These are phyloP conservation scores for Penicillium longicatenatum DNA, from an alignment of 495 filamentous ascomycete species.

Conservation along the genomic window DNA sequence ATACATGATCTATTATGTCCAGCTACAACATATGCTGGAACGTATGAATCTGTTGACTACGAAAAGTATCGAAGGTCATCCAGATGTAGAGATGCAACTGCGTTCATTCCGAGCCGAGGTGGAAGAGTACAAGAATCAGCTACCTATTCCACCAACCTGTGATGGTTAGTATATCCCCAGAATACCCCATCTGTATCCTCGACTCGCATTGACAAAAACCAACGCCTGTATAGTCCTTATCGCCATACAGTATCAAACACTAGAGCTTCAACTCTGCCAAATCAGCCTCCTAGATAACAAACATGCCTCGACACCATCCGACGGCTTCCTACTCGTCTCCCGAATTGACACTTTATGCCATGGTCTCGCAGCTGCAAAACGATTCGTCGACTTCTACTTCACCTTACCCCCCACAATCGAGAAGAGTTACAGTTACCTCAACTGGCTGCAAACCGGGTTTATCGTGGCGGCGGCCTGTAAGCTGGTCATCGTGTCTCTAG, in stretches of 20 bases:
- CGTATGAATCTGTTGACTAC: slow-evolving; percentile 10
- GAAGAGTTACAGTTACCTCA: slow-evolving; percentile 9
- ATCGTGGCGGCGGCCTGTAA: slow-evolving; percentile 20
- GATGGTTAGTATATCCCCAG: slow-evolving; percentile 10
- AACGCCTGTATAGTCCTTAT: slow-evolving; percentile 8
- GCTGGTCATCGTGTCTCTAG: slow-evolving; percentile 17
- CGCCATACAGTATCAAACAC: slow-evolving; percentile 12
- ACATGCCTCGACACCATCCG: neutral
- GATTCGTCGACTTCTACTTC: slow-evolving; percentile 15
- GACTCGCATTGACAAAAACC: neutral
- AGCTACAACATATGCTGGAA: slow-evolving; percentile 16
- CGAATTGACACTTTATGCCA: slow-evolving; percentile 15
- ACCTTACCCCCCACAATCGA: slow-evolving; percentile 8
- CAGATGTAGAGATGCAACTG: slow-evolving; percentile 15
- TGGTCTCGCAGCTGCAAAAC: slow-evolving; percentile 18
- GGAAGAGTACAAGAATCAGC: slow-evolving; percentile 16
- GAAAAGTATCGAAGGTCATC: slow-evolving; percentile 6
- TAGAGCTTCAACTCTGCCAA: slow-evolving; percentile 21
- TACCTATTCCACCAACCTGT: slow-evolving; percentile 10
- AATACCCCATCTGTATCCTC: too few species aligned
- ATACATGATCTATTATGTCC: slow-evolving; percentile 16
- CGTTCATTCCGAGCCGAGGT: slow-evolving; percentile 13
- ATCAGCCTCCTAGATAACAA: slow-evolving; percentile 15
- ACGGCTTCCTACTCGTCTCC: neutral
- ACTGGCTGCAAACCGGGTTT: slow-evolving; percentile 20